Percentiles rank a stretch among this genome's conserved stretches.
Conservation (phyloP, 495 filamentous ascomycete genomes). For the Podospora pseudopauciseta region DNA sequence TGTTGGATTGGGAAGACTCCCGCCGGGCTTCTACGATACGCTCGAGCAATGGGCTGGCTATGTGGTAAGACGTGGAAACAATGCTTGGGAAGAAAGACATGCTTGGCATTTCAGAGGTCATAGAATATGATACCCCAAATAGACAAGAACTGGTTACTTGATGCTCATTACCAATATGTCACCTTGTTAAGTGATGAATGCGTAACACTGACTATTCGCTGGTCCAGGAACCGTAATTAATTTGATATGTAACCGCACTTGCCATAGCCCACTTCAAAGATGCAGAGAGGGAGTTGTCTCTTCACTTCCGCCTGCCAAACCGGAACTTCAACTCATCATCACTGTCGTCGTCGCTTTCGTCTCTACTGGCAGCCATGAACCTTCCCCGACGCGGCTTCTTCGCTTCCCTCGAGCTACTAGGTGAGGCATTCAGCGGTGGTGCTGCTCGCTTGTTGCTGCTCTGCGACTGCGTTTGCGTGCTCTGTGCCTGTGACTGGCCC, state of each 20-base stretch:
- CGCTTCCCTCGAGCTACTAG: slow-evolving; percentile 28
- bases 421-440: slow-evolving; percentile 23
- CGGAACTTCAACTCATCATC: slow-evolving; percentile 54
- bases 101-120: background rate
- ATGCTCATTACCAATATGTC: background rate
- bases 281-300: background rate
- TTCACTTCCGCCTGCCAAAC: slow-evolving; percentile 37
- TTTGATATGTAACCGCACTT: no score
- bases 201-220: background rate
- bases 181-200: background rate
- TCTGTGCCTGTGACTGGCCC: slow-evolving; percentile 22
- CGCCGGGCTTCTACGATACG: no score
- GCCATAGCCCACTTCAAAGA: background rate
- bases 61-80: background rate
- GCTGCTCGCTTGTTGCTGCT: slow-evolving; percentile 24
- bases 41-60: no score
- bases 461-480: slow-evolving; percentile 34
- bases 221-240: background rate
- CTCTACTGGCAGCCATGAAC: slow-evolving; percentile 31
- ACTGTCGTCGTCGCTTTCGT: slow-evolving; percentile 43
- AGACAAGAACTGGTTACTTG: background rate
- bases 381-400: slow-evolving; percentile 42
- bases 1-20: background rate
- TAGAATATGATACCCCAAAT: slow-evolving; percentile 31
- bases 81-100: no score